Base-by-base conservation (phyloP, 208 protist genomes). In the Endotrypanum monterogeii region DNA sequence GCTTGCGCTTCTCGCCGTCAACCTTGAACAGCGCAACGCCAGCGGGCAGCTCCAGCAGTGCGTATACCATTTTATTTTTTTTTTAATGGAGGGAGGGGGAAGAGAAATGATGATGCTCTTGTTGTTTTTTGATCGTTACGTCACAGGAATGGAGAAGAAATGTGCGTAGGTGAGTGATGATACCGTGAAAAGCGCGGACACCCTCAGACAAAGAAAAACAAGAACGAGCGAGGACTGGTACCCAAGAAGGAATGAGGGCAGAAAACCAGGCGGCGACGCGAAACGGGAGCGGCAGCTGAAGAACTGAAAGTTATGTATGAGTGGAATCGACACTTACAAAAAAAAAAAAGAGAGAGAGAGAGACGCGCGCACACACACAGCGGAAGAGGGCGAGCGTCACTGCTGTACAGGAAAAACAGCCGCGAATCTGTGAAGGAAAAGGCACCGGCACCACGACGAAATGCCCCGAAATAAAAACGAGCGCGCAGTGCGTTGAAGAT, bases 21-120 rank as follows among this genome's bases (percentile, higher is more conserved):
- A 99, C 93, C 74, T 99, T 99, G 83, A 99, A 99, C 16, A 99
- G 93, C 51, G 99, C 98, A 73, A 98, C 99, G 46, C 99, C 99
- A 35, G 98, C 98, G 11, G 99, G 92, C 28, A 99, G 98, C 91
- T 99, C 99, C 63, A 99, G 98, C 51, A 99, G 89, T 8, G 99
- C 97, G 68, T 99, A 98, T 86, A 99, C 90, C 93, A 97, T 97
- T 30, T 18, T 48, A 25, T 48, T 30, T 23, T 12, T 37, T 46
- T 28, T 18, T 39, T 35, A 41, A n/a, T n/a, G n/a, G 28, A 62
- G 57, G 57, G 16, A 20, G 32, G 9, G 57, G 57, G 32, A 25
- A n/a, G n/a, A n/a, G n/a, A n/a, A n/a, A n/a, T n/a, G n/a, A n/a
- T n/a, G n/a, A n/a, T 84, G 28, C 52, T 32, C 8, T 18, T 48